phyloP scores from a whole-genome alignment of 2,329 filamentous ascomycete species.

The Aspergillus amoenus region DNA sequence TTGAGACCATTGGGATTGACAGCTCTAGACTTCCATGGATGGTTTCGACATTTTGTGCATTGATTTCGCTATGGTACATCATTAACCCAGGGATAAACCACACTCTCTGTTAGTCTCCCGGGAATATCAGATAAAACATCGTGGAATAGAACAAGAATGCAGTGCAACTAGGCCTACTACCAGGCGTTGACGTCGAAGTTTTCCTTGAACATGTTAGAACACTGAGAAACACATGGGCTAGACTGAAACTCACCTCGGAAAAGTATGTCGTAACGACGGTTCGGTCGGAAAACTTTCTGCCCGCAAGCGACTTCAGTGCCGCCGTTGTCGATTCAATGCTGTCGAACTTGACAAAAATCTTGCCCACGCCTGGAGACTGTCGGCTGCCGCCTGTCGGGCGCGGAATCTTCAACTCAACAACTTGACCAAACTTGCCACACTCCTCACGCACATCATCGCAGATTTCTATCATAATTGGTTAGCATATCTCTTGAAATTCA shows the following conservation, averaged over 20 bases:
- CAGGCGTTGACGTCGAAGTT: conserved; percentile 92
- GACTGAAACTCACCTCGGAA: conserved; percentile 66
- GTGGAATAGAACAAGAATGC: conserved; percentile 6
- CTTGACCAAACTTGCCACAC: conserved; percentile 82
- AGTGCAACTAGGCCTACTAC: conserved; percentile 49
- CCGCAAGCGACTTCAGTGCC: conserved; percentile 84
- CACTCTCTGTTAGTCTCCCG: not conserved
- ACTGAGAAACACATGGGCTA: not conserved
- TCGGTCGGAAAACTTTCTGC: conserved; percentile 91
- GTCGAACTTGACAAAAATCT: conserved; percentile 96
- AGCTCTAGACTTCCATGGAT: not conserved
- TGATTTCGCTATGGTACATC: conserved; percentile 19
- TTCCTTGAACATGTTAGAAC: conserved; percentile 58
- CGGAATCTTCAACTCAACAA: conserved; percentile 90
- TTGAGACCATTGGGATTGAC: no score
- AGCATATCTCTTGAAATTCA: conserved; percentile 1
- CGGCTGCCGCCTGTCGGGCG: conserved; percentile 79
- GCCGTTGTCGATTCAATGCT: conserved; percentile 73
- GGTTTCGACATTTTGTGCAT: conserved; percentile 1
- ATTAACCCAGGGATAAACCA: conserved; percentile 14
- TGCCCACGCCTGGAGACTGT: conserved; percentile 86
- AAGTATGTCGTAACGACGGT: conserved; percentile 98
- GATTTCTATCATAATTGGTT: conserved; percentile 67
- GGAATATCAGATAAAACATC: conserved; percentile 6
- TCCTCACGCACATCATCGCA: conserved; percentile 92